Base-by-base conservation (phyloP, 1,284 basidiomycete genomes). In the Megacollybia platyphylla region DNA sequence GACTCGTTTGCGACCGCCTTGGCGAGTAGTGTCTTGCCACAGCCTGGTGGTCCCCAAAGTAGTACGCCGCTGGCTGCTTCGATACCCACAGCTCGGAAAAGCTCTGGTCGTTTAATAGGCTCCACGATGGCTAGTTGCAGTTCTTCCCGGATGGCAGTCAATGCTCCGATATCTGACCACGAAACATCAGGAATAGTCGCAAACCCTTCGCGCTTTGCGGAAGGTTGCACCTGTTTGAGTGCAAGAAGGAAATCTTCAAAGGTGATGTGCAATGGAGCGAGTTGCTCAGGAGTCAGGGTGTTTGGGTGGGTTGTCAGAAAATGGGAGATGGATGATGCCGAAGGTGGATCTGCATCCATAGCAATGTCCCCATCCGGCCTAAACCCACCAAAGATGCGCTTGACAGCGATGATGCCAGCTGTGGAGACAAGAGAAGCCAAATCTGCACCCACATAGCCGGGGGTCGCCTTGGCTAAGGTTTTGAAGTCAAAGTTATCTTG, bases 1-100 rank as follows among this genome's bases (percentile, higher is more conserved):
- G 79, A 86, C 63, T 97, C 93, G 60, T 92, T 97, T 7, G 94
- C 94, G 1, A 97, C 93, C 0, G 94, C 94, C 60, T 97, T 97
- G 1, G 94, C 94, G 5, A 97, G 66, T 15, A 97, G 58, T 0
- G 94, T 98, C 64, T 97, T 97, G 7, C 94, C 93, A 57, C 94
- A 97, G 3, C 94, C 94, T 0, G 94, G 94, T 7, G 94, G 94
- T 11, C 94, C 94, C 94, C 93, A 98, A n/a, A 97, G 66, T 15
- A 97, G 67, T 1, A 97, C 94, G 2, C 94, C 94, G 57, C 89
- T 87, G 0, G 87, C 79, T 6, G 87, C 80, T 36, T 81, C 77
- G 48, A 96, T 89, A 8, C 93, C 94, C 2, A 97, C 83, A 1
- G 74, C 73, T 40, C 64, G 76, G 63, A 97, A 98, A 1, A 97